Evolutionary conservation across 176 grass and related monocot genomes (phyloP), one percentile per base, ranked within the genome.

Genomic region (Phoenix roebelenii): DNA sequence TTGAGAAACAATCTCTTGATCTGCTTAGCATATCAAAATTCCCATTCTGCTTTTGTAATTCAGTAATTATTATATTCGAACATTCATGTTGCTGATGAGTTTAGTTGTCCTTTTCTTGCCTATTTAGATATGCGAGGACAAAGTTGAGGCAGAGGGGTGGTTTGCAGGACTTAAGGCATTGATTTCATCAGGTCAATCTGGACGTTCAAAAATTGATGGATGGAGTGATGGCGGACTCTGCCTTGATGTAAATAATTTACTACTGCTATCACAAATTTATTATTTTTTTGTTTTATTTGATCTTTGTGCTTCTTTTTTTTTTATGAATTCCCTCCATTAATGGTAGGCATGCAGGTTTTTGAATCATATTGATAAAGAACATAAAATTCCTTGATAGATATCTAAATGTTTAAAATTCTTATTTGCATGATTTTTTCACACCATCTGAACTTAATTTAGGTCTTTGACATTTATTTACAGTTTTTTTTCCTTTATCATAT

Each of bases 111-210:
- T 26, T 24, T 23, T 30, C 1, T 53, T 60, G 1, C 2, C 44
- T 29, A 14, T 9, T 69, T 61, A 71, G 69, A 61, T 72, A 60
- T 72, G 49, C 69, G 60, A 72, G 49, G 57, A 72, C 52, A 61
- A 61, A 35, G 22, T 72, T 61, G 57, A 53, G 18, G 57, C 57
- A 22, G 57, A 72, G 49, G 57, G 52, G 23, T 61, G 57, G 57
- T 52, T 72, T 60, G 48, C 23, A 52, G 58, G 57, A 23, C 56
- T 72, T 49, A 53, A 54, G 4, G 49, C 69, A 35, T 29, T 72
- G 17, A 52, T 72, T 32, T 72, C 69, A 25, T 51, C 58, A 32
- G 57, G 25, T 15, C 39, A 35, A 61, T 51, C 23, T 60, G 48
- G 49, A 17, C 57, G 57, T 52, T 61, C 69, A 22, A 72, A 72